Percentiles rank a stretch among this genome's conserved stretches.
These are phyloP conservation scores for Teratosphaeria zuluensis DNA, from an alignment of 2,329 filamentous ascomycete genomes.

Conservation along the genomic window DNA sequence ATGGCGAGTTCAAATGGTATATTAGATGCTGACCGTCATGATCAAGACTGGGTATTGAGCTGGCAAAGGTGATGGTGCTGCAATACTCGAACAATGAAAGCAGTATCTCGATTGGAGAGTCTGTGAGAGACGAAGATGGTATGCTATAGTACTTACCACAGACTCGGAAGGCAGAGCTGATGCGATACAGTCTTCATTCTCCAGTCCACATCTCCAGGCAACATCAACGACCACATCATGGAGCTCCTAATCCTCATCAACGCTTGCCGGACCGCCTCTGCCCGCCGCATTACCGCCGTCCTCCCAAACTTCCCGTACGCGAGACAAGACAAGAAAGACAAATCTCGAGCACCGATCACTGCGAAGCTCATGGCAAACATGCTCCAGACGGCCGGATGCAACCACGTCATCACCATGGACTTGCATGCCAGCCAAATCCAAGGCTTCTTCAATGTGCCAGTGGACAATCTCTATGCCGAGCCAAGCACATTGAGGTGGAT, in stretches of 20 bases:
- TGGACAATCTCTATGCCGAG: conserved; percentile 83
- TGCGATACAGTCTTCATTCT: conserved; percentile 69
- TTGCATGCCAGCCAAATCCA: conserved; percentile 89
- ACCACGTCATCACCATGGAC: conserved; percentile 93
- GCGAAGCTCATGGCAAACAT: conserved; percentile 96
- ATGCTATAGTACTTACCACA: conserved; percentile 17
- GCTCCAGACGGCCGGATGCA: conserved; percentile 88
- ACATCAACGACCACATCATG: conserved; percentile 98
- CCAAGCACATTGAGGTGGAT: conserved; percentile 90
- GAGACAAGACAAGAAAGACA: conserved; percentile 95
- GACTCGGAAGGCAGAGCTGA: not conserved
- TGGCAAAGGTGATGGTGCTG: conserved; percentile 69
- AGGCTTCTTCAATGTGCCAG: conserved; percentile 84
- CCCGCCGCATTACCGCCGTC: conserved; percentile 86
- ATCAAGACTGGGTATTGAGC: conserved; percentile 60
- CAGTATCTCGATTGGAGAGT: conserved; percentile 89
- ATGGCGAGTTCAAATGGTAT: not conserved
- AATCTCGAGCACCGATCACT: conserved; percentile 89
- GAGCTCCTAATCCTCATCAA: conserved; percentile 98
- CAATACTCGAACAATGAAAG: conserved; percentile 84
- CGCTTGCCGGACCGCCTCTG: conserved; percentile 76
- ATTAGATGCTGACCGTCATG: conserved; percentile 3
- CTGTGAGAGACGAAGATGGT: conserved; percentile 91
- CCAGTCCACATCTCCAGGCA: conserved; percentile 86
- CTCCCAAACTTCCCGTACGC: conserved; percentile 96